A percentile compares a stretch with the other conserved stretches of the same genome.
These are phyloP conservation scores for Lentinula detonsa DNA, from an alignment of 768 basidiomycete genomes.

Conservation along the genomic window DNA sequence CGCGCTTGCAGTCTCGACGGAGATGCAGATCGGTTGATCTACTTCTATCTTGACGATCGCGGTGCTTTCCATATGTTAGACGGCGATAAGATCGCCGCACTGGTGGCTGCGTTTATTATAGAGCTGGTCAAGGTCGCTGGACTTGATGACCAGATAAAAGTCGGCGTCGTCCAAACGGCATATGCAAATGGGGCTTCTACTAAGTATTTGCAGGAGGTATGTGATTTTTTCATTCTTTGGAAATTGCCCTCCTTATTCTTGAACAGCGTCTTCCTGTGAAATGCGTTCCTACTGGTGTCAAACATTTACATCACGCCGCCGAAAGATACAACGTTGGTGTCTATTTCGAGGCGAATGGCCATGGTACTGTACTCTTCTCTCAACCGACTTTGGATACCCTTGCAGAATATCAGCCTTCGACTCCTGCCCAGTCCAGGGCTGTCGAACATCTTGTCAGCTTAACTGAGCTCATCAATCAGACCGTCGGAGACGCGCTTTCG, in stretches of 20 bases:
- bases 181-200: conserved; percentile 98
- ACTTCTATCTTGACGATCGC: conserved; percentile 81
- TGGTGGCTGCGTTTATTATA: conserved; percentile 90
- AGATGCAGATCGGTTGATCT: conserved; percentile 96
- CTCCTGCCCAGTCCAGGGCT: conserved; percentile 78
- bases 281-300: conserved; percentile 95
- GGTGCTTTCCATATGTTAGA: conserved; percentile 87
- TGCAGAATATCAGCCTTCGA: conserved; percentile 59
- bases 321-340: conserved; percentile 94
- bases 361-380: conserved; percentile 96
- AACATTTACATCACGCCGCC: conserved; percentile 96
- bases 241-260: conserved; percentile 7
- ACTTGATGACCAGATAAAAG: conserved; percentile 67
- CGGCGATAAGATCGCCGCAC: conserved; percentile 95
- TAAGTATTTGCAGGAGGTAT: conserved; percentile 78
- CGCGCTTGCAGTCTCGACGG: conserved; percentile 94
- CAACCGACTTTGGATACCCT: conserved; percentile 60
- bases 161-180: conserved; percentile 97
- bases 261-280: conserved; percentile 83
- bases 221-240: conserved; percentile 14
- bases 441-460: conserved; percentile 73
- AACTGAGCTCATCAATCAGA: conserved; percentile 89
- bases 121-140: conserved; percentile 85
- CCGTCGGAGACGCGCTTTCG: conserved; percentile 94
- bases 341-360: conserved; percentile 99